Conservation (phyloP, 2,329 filamentous ascomycete species). For the Ilyonectria robusta region DNA sequence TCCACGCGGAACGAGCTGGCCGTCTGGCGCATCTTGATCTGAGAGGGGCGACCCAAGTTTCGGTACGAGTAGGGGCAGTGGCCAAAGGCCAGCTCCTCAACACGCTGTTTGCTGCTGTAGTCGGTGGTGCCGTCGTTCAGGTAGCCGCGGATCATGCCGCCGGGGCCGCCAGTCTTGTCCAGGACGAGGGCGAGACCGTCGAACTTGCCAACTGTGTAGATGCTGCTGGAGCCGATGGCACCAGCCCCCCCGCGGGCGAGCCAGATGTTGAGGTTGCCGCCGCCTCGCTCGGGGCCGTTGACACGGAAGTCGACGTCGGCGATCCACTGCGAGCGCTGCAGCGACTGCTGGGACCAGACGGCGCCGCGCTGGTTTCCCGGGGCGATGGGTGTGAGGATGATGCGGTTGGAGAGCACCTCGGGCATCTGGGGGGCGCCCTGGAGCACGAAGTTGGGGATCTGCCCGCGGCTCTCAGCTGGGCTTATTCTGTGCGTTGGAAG, state of each 20-base stretch:
- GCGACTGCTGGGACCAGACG: conserved; percentile 79
- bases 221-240: conserved; percentile 78
- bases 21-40: conserved; percentile 80
- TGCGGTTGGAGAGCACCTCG: conserved; percentile 85
- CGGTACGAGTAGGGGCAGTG: conserved; percentile 93
- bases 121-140: conserved; percentile 91
- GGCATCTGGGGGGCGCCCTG: conserved; percentile 68
- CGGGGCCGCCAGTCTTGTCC: conserved; percentile 83
- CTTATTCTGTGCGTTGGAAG: conserved; percentile 69
- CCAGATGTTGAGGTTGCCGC: conserved; percentile 96
- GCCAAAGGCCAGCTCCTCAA: conserved; percentile 91
- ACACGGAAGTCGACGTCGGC: conserved; percentile 90
- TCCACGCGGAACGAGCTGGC: conserved; percentile 79
- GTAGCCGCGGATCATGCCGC: conserved; percentile 90
- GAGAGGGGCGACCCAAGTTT: conserved; percentile 88
- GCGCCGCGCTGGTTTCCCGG: conserved; percentile 89
- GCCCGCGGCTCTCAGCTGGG: conserved; percentile 64
- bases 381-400: conserved; percentile 90
- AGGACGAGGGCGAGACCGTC: conserved; percentile 92
- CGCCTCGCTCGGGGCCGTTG: conserved; percentile 85
- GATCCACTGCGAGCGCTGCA: conserved; percentile 80
- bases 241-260: conserved; percentile 79
- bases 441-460: conserved; percentile 69
- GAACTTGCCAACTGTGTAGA: conserved; percentile 88
- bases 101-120: conserved; percentile 80